Base-by-base conservation (phyloP, 257 asterid genomes). In the Lycium ferocissimum region DNA sequence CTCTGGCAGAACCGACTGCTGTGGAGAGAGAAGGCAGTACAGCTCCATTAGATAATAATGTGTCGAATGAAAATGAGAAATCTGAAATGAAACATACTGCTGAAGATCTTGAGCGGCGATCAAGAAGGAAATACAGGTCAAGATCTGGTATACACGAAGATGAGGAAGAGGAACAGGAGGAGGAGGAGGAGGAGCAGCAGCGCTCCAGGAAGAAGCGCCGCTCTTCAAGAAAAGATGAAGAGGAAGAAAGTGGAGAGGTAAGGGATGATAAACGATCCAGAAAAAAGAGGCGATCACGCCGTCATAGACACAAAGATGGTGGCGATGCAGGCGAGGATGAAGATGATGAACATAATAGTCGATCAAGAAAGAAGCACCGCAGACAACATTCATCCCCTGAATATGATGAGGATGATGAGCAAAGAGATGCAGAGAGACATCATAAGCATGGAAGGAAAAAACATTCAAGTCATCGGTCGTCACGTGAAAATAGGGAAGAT, bases 91-190 rank as follows among this genome's bases (percentile, higher is more conserved):
- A 87, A 83, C 38, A 79, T 84, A 84, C 84, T 61, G 97, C 89
- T 80, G 96, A 90, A 86, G 88, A 82, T 71, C 82, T 58, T 69
- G 91, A 89, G 61, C 86, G 87, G 56, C 85, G 72, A 75, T 87
- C 87, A 5, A 89, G 82, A 82, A 89, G 91, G 80, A 91, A 91
- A 81, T 87, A 85, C 86, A 72, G 91, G 83, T 91, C 95, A 86
- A 89, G 86, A 79, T 91, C 93, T 85, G 89, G 89, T 73, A 87
- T 88, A 65, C 79, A 76, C 6, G 89, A 87, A 53, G 91, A 76
- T 17, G 91, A 83, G 26, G 92, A 76, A 26, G 89, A 90, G 56
- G 86, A 63, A 22, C 89, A 88, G 86, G 82, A 88, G 59, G 88
- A 89, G 56, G 87, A 75, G 45, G 89, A 88, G 86, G 83, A 18